These are phyloP conservation scores for Trichoderma brevicompactum DNA, from an alignment of 2,329 filamentous ascomycete genomes.

Conservation along the genomic window DNA sequence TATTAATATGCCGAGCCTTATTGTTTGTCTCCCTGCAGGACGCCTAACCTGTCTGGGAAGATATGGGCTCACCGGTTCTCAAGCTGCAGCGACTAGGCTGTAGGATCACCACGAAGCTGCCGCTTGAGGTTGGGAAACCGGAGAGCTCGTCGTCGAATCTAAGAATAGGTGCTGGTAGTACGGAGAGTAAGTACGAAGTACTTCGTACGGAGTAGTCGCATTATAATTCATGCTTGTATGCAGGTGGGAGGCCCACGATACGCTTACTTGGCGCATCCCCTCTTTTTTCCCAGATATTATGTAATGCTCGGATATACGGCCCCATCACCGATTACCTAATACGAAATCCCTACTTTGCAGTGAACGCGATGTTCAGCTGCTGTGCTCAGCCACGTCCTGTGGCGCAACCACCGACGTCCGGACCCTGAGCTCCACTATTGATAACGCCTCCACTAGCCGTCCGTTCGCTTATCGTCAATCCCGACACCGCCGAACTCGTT, in stretches of 20 bases:
- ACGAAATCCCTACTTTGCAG: background rate
- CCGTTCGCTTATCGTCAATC: slow-evolving; percentile 27
- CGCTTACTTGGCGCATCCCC: background rate
- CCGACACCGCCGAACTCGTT: slow-evolving; percentile 25
- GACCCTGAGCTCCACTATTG: slow-evolving; percentile 8
- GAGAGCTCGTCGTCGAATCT: background rate
- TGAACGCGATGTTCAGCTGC: too few species aligned
- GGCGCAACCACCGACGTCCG: slow-evolving; percentile 9
- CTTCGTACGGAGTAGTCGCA: too few species aligned
- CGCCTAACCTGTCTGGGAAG: background rate
- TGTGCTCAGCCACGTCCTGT: slow-evolving; percentile 12
- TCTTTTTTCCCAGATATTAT: background rate
- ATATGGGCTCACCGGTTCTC: background rate
- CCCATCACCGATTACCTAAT: background rate
- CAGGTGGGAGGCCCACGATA: background rate
- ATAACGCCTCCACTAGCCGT: slow-evolving; percentile 16
- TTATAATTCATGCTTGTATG: too few species aligned
- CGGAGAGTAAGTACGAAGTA: too few species aligned
- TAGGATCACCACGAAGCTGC: background rate
- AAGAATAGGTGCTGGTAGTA: too few species aligned
- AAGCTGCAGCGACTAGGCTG: background rate
- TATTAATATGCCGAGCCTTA: background rate
- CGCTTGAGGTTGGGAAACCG: background rate
- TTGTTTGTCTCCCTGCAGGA: background rate
- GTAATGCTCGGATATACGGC: slow-evolving; percentile 1